Percentiles rank a stretch among this genome's conserved stretches.
phyloP scores from a whole-genome alignment of 352 stramenopile genomes.

The Phytophthora sp. region DNA sequence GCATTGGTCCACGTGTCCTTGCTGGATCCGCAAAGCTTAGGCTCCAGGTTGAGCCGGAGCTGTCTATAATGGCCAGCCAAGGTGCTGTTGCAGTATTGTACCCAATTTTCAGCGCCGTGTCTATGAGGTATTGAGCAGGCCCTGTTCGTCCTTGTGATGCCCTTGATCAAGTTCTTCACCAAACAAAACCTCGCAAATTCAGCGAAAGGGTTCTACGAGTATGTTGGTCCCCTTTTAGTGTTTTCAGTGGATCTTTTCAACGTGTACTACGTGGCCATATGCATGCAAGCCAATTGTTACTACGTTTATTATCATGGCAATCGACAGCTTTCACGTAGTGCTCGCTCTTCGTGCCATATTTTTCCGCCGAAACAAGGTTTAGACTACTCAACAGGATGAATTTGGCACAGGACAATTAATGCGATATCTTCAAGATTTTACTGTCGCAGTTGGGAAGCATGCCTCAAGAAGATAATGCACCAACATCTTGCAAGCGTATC shows the following conservation, averaged over 20 bases:
- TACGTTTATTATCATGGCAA: constrained; percentile 6
- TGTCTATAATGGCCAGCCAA: constrained; percentile 16
- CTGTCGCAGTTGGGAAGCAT: background rate
- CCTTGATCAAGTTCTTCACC: constrained; percentile 17
- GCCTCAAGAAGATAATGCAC: background rate
- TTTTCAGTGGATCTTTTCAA: constrained; percentile 32
- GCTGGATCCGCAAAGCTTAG: background rate
- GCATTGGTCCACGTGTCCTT: background rate
- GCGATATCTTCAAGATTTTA: background rate
- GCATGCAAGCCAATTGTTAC: constrained; percentile 12
- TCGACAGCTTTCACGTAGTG: constrained; percentile 1
- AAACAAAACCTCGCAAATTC: constrained; percentile 10
- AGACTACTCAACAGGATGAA: too few species aligned
- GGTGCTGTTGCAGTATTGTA: constrained; percentile 5
- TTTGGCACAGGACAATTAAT: background rate
- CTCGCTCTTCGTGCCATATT: background rate
- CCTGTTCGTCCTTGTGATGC: background rate
- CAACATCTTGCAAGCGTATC: background rate
- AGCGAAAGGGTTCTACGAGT: constrained; percentile 11
- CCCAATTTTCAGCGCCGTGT: constrained; percentile 15
- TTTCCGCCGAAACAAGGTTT: background rate
- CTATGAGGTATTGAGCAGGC: background rate
- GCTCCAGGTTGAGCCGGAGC: constrained; percentile 7
- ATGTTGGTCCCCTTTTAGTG: constrained; percentile 8
- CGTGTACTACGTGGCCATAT: constrained; percentile 20